phyloP scores from a whole-genome alignment of 73 alveolate genomes.

The Symbiodinium natans region DNA sequence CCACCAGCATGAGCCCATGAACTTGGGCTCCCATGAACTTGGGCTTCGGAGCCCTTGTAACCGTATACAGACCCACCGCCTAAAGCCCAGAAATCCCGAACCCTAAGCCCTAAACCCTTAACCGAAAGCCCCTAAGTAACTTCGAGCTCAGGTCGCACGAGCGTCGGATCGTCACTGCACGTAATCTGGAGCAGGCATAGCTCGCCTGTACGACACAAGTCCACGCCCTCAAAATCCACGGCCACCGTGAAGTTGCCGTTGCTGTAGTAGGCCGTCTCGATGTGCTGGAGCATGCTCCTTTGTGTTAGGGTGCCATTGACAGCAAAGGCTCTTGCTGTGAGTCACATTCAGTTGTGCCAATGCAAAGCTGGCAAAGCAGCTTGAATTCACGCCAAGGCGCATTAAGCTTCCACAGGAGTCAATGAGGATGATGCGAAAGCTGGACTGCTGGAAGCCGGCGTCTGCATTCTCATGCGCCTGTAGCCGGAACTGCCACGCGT shows the following conservation, averaged over 20 bases:
- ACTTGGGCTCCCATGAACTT: too few species aligned
- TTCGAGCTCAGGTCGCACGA: background rate
- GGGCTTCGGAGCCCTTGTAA: too few species aligned
- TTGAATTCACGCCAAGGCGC: too few species aligned
- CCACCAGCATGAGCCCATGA: too few species aligned
- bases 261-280: background rate
- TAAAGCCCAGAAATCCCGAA: too few species aligned
- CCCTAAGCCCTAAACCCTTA: too few species aligned
- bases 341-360: background rate
- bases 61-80: too few species aligned
- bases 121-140: too few species aligned
- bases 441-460: conserved; percentile 8
- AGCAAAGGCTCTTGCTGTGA: too few species aligned
- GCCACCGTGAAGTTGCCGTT: background rate
- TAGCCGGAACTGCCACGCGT: background rate
- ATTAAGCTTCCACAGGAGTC: conserved; percentile 57
- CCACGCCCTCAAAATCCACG: conserved; percentile 82
- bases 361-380: too few species aligned
- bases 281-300: conserved; percentile 36
- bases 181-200: conserved; percentile 56
- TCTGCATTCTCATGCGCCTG: conserved; percentile 14
- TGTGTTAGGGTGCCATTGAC: too few species aligned
- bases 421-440: conserved; percentile 1
- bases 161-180: conserved; percentile 7
- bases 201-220: conserved; percentile 35